phyloP scores from a whole-genome alignment of 768 basidiomycete genomes.

The Lepiota subincarnata region DNA sequence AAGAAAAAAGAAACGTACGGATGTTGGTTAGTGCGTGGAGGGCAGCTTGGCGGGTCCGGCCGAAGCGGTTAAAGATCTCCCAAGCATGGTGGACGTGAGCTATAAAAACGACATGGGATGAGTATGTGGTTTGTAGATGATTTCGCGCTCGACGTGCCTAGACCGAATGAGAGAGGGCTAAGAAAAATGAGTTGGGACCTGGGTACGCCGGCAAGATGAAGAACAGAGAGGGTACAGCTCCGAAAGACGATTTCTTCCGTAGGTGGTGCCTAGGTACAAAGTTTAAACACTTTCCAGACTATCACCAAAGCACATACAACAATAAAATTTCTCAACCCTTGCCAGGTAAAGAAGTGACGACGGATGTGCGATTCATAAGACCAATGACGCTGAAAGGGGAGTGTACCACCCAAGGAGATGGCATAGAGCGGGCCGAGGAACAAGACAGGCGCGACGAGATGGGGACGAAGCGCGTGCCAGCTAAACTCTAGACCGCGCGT shows the following conservation, averaged over 20 bases:
- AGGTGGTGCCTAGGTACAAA: conserved; percentile 62
- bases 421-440: conserved; percentile 78
- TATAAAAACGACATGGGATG: too few species aligned
- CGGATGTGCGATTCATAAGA: conserved; percentile 35
- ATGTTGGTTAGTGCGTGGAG: conserved; percentile 53
- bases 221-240: conserved; percentile 73
- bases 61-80: conserved; percentile 77
- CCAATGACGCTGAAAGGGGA: conserved; percentile 58
- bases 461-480: conserved; percentile 34
- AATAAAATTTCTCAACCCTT: conserved; percentile 69
- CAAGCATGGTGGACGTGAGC: conserved; percentile 93
- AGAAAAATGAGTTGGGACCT: conserved; percentile 64
- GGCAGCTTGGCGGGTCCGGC: conserved; percentile 61
- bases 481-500: not conserved
- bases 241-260: conserved; percentile 94
- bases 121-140: too few species aligned
- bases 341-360: conserved; percentile 42
- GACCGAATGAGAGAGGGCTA: conserved; percentile 83
- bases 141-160: too few species aligned
- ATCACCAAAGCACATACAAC: conserved; percentile 32
- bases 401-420: conserved; percentile 34
- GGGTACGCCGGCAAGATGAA: conserved; percentile 60
- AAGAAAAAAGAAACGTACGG: too few species aligned
- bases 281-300: too few species aligned
- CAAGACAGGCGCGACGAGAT: conserved; percentile 67